Evolutionary conservation across 1,284 basidiomycete species (phyloP), one percentile per base, ranked within the genome.

Genomic region (Marasmius oreades): DNA sequence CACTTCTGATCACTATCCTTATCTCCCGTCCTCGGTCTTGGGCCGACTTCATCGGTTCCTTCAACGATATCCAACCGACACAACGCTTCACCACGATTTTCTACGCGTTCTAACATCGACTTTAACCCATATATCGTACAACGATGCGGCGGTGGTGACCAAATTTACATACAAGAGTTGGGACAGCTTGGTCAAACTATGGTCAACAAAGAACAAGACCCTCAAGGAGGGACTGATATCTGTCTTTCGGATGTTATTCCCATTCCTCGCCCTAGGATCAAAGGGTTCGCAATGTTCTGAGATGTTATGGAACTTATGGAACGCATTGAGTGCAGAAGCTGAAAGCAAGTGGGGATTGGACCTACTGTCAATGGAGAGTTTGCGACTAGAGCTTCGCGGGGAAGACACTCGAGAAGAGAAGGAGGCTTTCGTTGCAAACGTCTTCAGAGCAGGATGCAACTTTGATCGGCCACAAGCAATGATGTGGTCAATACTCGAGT

Each of bases 401-500:
- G 7, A 58, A 61, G 4, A 12, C 57, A 58, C 28, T 63, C 64
- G n/a, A 39, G 44, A 48, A 39, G 26, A 50, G 11, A 60, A 66
- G 37, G 62, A 66, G 11, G 74, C 84, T 16, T 91, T 92, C 61
- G 69, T 78, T 22, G 78, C 82, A 0, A 73, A 67, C 20, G 89
- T 87, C 1, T 91, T 93, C 66, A 74, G 81, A 43, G 79, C 86
- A 44, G 92, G 91, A 2, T 82, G 79, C 72, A 81, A 83, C 60
- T 93, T 98, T 63, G 82, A 84, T 56, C 66, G 79, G 0, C 75
- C 71, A 22, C 86, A 92, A 66, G 90, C 91, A 0, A 67, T 92
- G 36, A 78, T 85, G 0, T 98, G 95, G 95, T 81, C 84, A 1
- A 77, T 86, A 1, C 71, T 95, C 3, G 87, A 95, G 67, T 72